These are phyloP conservation scores for Melocanna baccifera DNA, from an alignment of 176 grass and related monocot genomes.

Conservation along the genomic window DNA sequence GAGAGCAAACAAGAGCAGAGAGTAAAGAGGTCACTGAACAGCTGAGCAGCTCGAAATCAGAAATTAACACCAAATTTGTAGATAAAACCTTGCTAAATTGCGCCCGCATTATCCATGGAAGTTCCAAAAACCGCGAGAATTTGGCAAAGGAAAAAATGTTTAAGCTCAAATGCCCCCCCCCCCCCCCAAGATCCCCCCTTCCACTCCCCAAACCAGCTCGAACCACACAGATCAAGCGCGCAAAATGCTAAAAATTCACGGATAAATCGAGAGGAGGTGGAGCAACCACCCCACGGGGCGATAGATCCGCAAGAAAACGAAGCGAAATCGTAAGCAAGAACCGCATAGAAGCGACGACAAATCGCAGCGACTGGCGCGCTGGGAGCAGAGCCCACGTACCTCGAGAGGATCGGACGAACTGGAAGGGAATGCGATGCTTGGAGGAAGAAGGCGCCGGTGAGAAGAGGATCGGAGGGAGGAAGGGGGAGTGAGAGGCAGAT, in stretches of 20 bases:
- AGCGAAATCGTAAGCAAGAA: background rate
- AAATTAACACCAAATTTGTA: background rate
- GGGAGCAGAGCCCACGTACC: background rate
- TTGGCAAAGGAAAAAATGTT: background rate
- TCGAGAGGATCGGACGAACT: background rate
- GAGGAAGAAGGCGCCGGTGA: background rate
- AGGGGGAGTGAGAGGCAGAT: background rate
- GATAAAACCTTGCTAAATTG: background rate
- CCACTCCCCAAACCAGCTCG: background rate
- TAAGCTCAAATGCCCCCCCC: background rate
- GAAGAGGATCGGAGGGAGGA: background rate
- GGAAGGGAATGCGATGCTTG: background rate
- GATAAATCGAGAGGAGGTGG: background rate
- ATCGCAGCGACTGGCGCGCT: background rate
- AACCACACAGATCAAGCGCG: conserved; percentile 5
- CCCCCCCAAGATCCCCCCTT: conserved; percentile 13
- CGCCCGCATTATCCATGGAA: background rate
- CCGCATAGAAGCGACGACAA: background rate
- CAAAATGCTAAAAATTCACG: background rate
- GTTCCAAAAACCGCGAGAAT: background rate
- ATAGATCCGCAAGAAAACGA: conserved; percentile 10
- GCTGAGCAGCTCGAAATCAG: background rate
- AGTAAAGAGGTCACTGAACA: background rate
- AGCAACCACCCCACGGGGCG: background rate
- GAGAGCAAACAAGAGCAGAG: background rate